Percentiles rank a stretch among this genome's conserved stretches.
phyloP scores from a whole-genome alignment of 768 basidiomycete genomes.

The Tremella fuciformis region DNA sequence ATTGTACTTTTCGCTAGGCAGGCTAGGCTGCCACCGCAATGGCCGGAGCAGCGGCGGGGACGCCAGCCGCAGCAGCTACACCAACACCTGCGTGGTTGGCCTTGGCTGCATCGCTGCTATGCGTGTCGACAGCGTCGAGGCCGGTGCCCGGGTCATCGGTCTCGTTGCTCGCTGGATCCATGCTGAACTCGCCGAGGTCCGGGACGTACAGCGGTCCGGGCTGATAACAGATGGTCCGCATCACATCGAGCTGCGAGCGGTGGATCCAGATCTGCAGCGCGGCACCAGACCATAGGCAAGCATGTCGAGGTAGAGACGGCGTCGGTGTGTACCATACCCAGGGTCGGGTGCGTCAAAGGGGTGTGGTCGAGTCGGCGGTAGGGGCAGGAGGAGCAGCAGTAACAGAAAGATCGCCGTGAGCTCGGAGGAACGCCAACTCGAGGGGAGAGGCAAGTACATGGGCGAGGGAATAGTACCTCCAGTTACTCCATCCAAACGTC shows the following conservation, averaged over 20 bases:
- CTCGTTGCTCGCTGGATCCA: too few relatives aligned
- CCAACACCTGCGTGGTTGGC: too few relatives aligned
- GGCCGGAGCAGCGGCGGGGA: too few relatives aligned
- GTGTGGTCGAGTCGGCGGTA: neutral
- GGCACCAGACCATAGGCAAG: neutral
- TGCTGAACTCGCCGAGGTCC: slow-evolving; percentile 33
- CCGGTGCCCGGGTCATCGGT: too few relatives aligned
- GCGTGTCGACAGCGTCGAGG: too few relatives aligned
- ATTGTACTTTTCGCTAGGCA: too few relatives aligned
- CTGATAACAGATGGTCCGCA: slow-evolving; percentile 39
- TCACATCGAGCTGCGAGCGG: slow-evolving; percentile 35
- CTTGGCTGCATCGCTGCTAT: too few relatives aligned
- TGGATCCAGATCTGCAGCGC: slow-evolving; percentile 29
- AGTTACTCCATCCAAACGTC: slow-evolving; percentile 46
- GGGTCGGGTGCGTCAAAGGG: neutral
- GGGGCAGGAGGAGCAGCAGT: slow-evolving; percentile 6
- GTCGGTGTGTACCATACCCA: neutral
- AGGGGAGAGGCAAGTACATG: slow-evolving; percentile 38
- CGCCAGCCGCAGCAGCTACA: too few relatives aligned
- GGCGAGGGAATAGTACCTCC: slow-evolving; percentile 46
- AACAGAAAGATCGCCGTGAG: slow-evolving; percentile 30
- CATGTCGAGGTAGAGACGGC: neutral
- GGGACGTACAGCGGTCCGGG: slow-evolving; percentile 39
- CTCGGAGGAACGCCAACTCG: slow-evolving; percentile 21
- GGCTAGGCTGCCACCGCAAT: too few relatives aligned